Evolutionary conservation across 1,284 basidiomycete genomes (phyloP).

Genomic region (Trichosporon coremiiforme): DNA sequence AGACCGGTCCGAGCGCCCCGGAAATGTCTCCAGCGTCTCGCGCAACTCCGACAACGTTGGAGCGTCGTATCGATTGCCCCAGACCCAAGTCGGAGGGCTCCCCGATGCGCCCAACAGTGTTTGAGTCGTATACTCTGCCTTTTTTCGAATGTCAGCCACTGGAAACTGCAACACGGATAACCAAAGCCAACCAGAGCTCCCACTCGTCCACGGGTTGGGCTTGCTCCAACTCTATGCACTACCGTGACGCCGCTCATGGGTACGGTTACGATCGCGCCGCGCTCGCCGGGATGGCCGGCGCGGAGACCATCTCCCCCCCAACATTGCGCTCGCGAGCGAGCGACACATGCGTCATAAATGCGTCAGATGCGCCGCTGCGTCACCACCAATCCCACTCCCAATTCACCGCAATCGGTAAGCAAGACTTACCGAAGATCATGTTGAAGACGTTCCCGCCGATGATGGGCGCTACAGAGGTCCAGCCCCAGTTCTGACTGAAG

Average conservation of each 20-base stretch:
- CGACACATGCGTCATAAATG: conserved; percentile 6
- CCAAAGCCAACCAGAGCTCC: not conserved
- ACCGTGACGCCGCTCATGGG: not conserved
- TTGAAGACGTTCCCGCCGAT: conserved; percentile 83
- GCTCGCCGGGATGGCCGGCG: no score
- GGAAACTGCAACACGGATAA: not conserved
- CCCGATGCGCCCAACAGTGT: conserved; percentile 57
- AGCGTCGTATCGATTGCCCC: conserved; percentile 7
- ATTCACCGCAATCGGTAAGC: not conserved
- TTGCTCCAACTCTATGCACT: not conserved
- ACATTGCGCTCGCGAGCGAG: not conserved
- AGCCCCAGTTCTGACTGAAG: conserved; percentile 79
- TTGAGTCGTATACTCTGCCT: conserved; percentile 68
- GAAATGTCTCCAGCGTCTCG: not conserved
- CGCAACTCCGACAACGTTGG: not conserved
- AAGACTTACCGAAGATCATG: conserved; percentile 67
- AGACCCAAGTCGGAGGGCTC: not conserved
- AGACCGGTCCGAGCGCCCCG: conserved; percentile 8
- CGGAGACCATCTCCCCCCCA: not conserved
- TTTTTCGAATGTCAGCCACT: conserved; percentile 14
- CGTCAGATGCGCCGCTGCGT: not conserved
- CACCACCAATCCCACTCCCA: not conserved
- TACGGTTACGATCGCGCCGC: not conserved
- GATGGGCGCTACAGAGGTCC: conserved; percentile 72
- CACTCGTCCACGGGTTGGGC: no score